Conservation (phyloP, 768 basidiomycete species). For the Coprinopsis marcescibilis region DNA sequence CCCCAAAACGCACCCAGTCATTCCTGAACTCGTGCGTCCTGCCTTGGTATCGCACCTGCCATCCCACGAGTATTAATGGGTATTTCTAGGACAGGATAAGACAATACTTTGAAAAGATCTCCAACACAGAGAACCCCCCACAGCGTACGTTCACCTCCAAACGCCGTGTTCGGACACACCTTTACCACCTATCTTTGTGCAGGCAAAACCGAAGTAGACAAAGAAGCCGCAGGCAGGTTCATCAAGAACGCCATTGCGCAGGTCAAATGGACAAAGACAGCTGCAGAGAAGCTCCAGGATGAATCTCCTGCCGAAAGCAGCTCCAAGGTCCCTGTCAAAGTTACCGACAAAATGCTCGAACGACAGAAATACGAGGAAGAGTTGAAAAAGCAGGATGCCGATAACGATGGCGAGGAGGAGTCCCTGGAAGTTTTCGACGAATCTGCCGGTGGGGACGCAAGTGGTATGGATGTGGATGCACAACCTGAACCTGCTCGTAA, state of each 20-base stretch:
- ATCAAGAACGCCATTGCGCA: slow-evolving; percentile 79
- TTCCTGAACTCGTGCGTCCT: slow-evolving; percentile 57
- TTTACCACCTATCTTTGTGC: background rate
- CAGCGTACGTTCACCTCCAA: slow-evolving; percentile 35
- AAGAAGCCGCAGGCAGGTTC: slow-evolving; percentile 73
- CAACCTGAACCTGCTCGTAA: background rate
- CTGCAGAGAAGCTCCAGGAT: slow-evolving; percentile 27
- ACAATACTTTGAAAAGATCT: slow-evolving; percentile 80
- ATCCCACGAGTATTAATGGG: background rate
- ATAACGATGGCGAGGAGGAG: slow-evolving; percentile 35
- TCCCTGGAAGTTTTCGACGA: slow-evolving; percentile 34
- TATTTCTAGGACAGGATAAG: slow-evolving; percentile 59
- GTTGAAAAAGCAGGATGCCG: slow-evolving; percentile 44
- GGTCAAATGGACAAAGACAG: slow-evolving; percentile 35
- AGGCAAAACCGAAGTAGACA: slow-evolving; percentile 59
- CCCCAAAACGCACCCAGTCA: slow-evolving; percentile 70
- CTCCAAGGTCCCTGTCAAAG: slow-evolving; percentile 42
- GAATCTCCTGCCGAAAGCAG: slow-evolving; percentile 21
- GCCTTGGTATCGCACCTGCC: slow-evolving; percentile 1
- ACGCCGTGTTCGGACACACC: background rate
- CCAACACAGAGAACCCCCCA: slow-evolving; percentile 63
- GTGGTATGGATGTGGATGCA: slow-evolving; percentile 1
- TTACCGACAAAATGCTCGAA: slow-evolving; percentile 71
- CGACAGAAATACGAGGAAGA: slow-evolving; percentile 58
- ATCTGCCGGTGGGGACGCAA: slow-evolving; percentile 20